Evolutionary conservation across 1,284 basidiomycete species (phyloP), one percentile per base, ranked within the genome.

Genomic region (Leccinum angustisporum): DNA sequence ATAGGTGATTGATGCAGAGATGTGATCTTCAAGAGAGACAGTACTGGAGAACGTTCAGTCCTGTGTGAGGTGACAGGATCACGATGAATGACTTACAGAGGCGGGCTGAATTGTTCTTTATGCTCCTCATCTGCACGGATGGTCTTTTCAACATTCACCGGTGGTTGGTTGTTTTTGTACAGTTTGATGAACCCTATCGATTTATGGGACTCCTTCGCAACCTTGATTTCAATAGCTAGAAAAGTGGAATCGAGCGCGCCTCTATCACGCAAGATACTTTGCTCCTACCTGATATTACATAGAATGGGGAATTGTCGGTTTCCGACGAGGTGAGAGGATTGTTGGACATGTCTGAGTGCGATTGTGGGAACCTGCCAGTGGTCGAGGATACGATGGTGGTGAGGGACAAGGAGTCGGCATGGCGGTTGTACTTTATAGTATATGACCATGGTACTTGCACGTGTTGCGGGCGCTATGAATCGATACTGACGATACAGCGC

Each of bases 271-370:
- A 25, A 36, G 55, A 25, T 2, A 18, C 5, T 18, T 36, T n/a
- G n/a, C n/a, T 14, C 63, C 27, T 3, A 67, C 64, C 54, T 9
- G 65, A n/a, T n/a, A n/a, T 57, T 30, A 65, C 52, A 36, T 65
- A 25, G 33, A 61, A 13, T 1, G 40, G 38, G 16, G 61, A 48
- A 2, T 25, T 5, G 30, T 18, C 11, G 4, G 33, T 14, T 9
- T 36, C 25, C 43, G 18, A 61, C 1, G 50, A 46, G 27, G 25
- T 1, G 1, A 61, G 31, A 18, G 6, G 27, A 13, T 18, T n/a
- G 30, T 3, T 30, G 10, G 63, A 36, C 62, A 66, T 63, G 61
- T 27, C 6, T 51, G 16, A 25, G 53, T 50, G 11, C 30, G 18
- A 36, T 5, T 11, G 13, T 21, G 3, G 18, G 10, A 21, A 3